Percentiles rank a stretch among this genome's conserved stretches.
phyloP scores from a whole-genome alignment of 2,329 filamentous ascomycete species.

The Curvularia lunata region DNA sequence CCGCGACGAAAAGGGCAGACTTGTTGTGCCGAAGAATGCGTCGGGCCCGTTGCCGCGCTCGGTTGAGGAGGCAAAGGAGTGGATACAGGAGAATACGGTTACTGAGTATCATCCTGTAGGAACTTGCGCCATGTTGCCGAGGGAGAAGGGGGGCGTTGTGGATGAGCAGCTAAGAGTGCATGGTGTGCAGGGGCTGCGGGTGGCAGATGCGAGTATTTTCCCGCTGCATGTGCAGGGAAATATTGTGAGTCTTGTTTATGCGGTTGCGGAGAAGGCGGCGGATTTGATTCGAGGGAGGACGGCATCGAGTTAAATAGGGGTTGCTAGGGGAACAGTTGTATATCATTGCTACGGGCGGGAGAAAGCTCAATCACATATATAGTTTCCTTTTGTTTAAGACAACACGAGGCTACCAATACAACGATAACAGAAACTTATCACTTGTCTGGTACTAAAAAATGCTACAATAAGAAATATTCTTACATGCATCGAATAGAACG shows the following conservation, averaged over 20 bases:
- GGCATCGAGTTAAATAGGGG: not conserved
- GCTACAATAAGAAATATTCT: not conserved
- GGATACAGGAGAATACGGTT: conserved; percentile 19
- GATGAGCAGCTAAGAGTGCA: conserved; percentile 38
- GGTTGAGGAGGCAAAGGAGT: conserved; percentile 25
- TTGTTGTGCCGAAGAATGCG: conserved; percentile 15
- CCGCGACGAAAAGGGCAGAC: conserved; percentile 1
- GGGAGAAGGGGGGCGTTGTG: conserved; percentile 41
- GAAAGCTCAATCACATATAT: not conserved
- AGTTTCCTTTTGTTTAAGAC: not conserved
- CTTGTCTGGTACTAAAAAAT: not conserved
- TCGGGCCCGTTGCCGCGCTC: conserved; percentile 17
- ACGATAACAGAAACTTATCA: not conserved
- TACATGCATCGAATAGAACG: not conserved
- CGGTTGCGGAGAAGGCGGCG: conserved; percentile 33
- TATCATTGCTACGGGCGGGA: not conserved
- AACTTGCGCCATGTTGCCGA: conserved; percentile 44
- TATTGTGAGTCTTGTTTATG: conserved; percentile 34
- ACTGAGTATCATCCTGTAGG: conserved; percentile 41
- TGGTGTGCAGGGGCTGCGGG: conserved; percentile 35
- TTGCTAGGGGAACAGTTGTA: not conserved
- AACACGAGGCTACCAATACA: not conserved
- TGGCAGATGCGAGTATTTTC: conserved; percentile 40
- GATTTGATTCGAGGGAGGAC: conserved; percentile 25
- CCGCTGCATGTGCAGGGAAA: conserved; percentile 30